phyloP scores from a whole-genome alignment of 805 yeast genomes.

The Starmerella floris region DNA sequence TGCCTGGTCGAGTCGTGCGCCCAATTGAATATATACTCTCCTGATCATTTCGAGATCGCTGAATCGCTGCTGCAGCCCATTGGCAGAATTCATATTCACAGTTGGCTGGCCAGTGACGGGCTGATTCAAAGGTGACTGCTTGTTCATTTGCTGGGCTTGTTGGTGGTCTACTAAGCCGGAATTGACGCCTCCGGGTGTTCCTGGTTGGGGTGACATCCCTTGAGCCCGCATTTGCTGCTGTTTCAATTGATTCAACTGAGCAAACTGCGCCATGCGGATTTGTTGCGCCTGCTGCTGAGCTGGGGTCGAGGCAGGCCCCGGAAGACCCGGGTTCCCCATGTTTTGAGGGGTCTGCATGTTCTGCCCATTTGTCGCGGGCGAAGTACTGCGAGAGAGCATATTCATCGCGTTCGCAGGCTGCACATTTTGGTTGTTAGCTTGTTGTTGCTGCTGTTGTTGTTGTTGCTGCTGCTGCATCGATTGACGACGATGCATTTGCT shows the following conservation, averaged over 20 bases:
- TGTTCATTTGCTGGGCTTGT: conserved; percentile 13
- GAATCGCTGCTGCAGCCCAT: conserved; percentile 21
- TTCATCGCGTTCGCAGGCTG: background rate
- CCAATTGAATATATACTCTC: conserved; percentile 6
- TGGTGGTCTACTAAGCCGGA: conserved; percentile 3
- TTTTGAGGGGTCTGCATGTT: background rate
- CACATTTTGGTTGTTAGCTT: background rate
- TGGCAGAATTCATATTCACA: conserved; percentile 15
- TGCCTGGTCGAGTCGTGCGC: conserved; percentile 14
- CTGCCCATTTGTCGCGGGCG: background rate
- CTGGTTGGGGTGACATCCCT: background rate
- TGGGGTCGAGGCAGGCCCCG: too few species aligned
- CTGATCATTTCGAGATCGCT: conserved; percentile 20
- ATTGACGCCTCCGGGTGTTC: conserved; percentile 1
- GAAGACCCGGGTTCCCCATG: background rate
- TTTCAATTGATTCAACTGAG: conserved; percentile 9
- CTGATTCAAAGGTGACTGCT: conserved; percentile 11
- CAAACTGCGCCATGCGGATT: conserved; percentile 8
- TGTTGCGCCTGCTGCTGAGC: conserved; percentile 17
- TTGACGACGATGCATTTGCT: conserved; percentile 7
- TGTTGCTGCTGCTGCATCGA: conserved; percentile 8
- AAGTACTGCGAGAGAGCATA: background rate
- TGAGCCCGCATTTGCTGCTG: background rate
- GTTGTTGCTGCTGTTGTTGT: conserved; percentile 1
- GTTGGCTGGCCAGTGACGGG: conserved; percentile 8